Evolutionary conservation across 73 alveolate species (phyloP), one percentile per base, ranked within the genome.

Genomic region (Halteria grandinella): DNA sequence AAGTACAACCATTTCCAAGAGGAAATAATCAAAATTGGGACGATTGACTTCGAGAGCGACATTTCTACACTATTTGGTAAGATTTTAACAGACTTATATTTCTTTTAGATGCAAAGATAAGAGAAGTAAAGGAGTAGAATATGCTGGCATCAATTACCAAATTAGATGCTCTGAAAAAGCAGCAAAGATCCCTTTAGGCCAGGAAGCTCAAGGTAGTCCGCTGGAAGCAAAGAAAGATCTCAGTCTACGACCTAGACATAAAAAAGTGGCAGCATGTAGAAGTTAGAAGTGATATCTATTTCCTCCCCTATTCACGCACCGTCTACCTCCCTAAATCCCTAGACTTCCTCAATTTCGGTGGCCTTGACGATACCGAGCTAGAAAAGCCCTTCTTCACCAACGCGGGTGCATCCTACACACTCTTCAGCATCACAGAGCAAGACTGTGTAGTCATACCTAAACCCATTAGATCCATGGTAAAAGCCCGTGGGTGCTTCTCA

Each of bases 401-500:
- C 15, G 14, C 17, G 28, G 55, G 50, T 27, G 59, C 58, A n/a
- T 44, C 44, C 59, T 47, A 73, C 8, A 40, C 92, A 25, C 69
- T 73, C 36, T 75, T 73, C n/a, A 57, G 88, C 0, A 37, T 83
- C 36, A 83, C 72, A 50, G 55, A 54, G 18, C 75, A 83, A 51
- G 92, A 83, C 45, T 53, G 71, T 52, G 41, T 73, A 32, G 72
- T 73, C 39, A 87, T 55, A 28, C 80, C 87, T 4, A 50, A 77
- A 3, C 33, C 37, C 3, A 20, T 73, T 10, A 28, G 40, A 8
- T 29, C 55, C 34, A 82, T 82, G 91, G 31, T 79, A 12, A 83
- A 48, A 1, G 74, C 75, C 14, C 57, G 92, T 60, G 92, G 92
- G 14, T 83, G 92, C 60, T 83, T 83, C 34, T 24, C 92, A 6